These are phyloP conservation scores for Blastomyces gilchristii DNA, from an alignment of 2,329 filamentous ascomycete species.

Conservation along the genomic window DNA sequence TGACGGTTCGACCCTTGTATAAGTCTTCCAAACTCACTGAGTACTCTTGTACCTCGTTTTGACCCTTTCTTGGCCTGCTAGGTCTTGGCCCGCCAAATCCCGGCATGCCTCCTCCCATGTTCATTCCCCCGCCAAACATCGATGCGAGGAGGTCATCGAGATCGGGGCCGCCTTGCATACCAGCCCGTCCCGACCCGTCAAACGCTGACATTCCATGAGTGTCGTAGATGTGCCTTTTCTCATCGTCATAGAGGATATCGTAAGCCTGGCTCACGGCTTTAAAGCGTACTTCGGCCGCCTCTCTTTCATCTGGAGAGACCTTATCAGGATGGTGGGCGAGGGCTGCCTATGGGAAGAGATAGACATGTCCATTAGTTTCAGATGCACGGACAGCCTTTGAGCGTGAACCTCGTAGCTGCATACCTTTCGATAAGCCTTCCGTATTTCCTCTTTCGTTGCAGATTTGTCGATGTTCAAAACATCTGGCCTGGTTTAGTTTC, in stretches of 20 bases:
- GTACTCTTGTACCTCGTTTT: slow-evolving; percentile 41
- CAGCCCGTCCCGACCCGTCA: slow-evolving; percentile 60
- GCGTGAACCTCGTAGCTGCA: slow-evolving; percentile 17
- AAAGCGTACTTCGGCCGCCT: slow-evolving; percentile 74
- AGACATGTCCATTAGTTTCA: slow-evolving; percentile 10
- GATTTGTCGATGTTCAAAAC: slow-evolving; percentile 64
- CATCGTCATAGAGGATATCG: slow-evolving; percentile 92
- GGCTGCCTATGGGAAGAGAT: slow-evolving; percentile 51
- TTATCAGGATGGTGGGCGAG: slow-evolving; percentile 91
- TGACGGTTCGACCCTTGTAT: slow-evolving; percentile 97
- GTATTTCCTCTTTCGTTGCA: slow-evolving; percentile 71
- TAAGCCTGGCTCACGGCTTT: slow-evolving; percentile 90
- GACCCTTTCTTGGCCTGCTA: slow-evolving; percentile 39
- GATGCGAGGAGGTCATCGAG: slow-evolving; percentile 86
- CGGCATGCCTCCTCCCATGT: slow-evolving; percentile 41
- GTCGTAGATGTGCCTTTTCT: slow-evolving; percentile 87
- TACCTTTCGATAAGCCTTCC: slow-evolving; percentile 94
- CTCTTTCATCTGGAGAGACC: slow-evolving; percentile 70
- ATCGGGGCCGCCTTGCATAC: slow-evolving; percentile 54
- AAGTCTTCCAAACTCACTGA: slow-evolving; percentile 86
- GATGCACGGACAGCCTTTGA: slow-evolving; percentile 1
- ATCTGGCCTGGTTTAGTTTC: slow-evolving; percentile 41
- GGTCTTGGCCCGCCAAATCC: slow-evolving; percentile 43
- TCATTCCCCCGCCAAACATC: slow-evolving; percentile 58
- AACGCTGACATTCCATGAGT: slow-evolving; percentile 93